Evolutionary conservation across 2,329 filamentous ascomycete genomes (phyloP).

Genomic region (Colletotrichum sp.): DNA sequence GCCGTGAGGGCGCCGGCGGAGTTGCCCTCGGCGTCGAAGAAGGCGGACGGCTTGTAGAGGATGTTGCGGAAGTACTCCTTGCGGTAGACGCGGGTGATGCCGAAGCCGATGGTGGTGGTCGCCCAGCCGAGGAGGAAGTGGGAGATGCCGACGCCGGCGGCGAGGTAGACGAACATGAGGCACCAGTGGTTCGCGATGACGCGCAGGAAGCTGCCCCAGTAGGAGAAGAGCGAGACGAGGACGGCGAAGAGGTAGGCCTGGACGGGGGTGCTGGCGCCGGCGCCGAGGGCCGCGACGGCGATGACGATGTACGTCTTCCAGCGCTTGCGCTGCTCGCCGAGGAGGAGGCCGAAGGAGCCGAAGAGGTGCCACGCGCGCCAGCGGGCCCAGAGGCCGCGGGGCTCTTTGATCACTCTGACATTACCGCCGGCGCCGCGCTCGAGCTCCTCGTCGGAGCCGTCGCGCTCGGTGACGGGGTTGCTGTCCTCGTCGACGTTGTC

Average conservation of each 20-base stretch:
- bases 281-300: slow-evolving; percentile 11
- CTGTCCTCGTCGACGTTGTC: neutral
- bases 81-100: slow-evolving; percentile 20
- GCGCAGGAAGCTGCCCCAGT: slow-evolving; percentile 13
- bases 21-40: slow-evolving; percentile 29
- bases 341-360: slow-evolving; percentile 13
- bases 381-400: neutral
- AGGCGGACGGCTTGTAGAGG: slow-evolving; percentile 30
- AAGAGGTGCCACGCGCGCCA: slow-evolving; percentile 8
- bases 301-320: slow-evolving; percentile 19
- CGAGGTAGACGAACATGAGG: slow-evolving; percentile 17
- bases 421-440: neutral
- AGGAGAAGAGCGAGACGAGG: slow-evolving; percentile 16
- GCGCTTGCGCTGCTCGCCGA: slow-evolving; percentile 17
- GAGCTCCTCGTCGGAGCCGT: slow-evolving; percentile 12
- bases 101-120: slow-evolving; percentile 28
- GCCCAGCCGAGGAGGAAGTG: slow-evolving; percentile 29
- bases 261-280: slow-evolving; percentile 17
- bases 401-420: neutral
- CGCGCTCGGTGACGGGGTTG: neutral
- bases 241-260: slow-evolving; percentile 21
- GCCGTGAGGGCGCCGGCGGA: slow-evolving; percentile 28
- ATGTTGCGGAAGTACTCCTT: slow-evolving; percentile 40
- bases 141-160: slow-evolving; percentile 27
- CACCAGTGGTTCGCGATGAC: slow-evolving; percentile 44